Evolutionary conservation across 169 alveolate genomes (phyloP).

Genomic region (Plasmodium relictum): DNA sequence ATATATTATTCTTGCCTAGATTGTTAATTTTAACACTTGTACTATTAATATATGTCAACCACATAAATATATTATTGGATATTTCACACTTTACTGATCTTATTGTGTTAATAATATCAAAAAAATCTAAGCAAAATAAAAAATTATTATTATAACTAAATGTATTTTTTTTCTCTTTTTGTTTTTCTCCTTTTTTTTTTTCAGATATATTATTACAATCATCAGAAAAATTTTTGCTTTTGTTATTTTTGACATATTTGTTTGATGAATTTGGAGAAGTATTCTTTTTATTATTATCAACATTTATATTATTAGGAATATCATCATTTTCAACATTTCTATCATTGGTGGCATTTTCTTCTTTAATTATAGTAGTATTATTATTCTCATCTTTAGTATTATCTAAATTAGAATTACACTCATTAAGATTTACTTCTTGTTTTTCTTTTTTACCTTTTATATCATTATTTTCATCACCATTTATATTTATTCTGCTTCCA

Average conservation of each 20-base stretch:
- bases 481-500: background rate
- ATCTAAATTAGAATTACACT: background rate
- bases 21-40: slow-evolving; percentile 71
- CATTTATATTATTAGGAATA: background rate
- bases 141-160: slow-evolving; percentile 52
- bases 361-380: background rate
- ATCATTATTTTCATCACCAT: background rate
- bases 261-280: background rate
- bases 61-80: slow-evolving; percentile 50
- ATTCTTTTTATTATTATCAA: background rate
- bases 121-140: slow-evolving; percentile 45
- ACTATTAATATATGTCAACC: slow-evolving; percentile 73
- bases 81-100: slow-evolving; percentile 76
- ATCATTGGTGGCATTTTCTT: background rate
- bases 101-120: slow-evolving; percentile 62
- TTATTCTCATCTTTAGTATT: background rate
- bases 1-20: slow-evolving; percentile 67
- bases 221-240: background rate
- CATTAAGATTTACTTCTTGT: background rate
- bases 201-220: background rate
- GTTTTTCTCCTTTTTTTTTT: slow-evolving; percentile 5
- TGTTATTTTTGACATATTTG: background rate
- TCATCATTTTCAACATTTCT: background rate
- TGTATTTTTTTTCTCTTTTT: background rate
- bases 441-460: background rate